Base-by-base conservation (phyloP, 2,329 filamentous ascomycete genomes). In the Trichoderma endophyticum region DNA sequence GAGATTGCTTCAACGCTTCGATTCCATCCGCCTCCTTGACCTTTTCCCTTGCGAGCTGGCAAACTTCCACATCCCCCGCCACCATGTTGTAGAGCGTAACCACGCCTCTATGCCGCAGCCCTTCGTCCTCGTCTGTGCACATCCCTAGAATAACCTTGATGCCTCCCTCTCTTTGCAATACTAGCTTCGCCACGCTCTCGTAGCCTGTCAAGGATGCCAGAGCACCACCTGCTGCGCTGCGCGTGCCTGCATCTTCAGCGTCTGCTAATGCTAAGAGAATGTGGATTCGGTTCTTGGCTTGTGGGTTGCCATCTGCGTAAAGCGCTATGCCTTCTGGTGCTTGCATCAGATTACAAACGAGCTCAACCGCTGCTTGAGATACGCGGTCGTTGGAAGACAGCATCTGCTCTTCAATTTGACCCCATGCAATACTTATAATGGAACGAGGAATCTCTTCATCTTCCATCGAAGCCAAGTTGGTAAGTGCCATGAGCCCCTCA, bases 291-390 rank as follows among this genome's bases (percentile, higher is more conserved):
- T 93, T 90, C 30, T 87, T 88, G 0, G 94, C 92, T 73, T 91
- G 88, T 30, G 87, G 86, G 4, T 87, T 89, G 12, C 86, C 87
- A 71, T 92, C 91, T 0, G 90, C 91, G 76, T 93, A 95, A 32
- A 92, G 86, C 1, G 87, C 85, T 3, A 93, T 86, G 21, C 91
- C 91, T 43, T 90, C 86, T 0, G 90, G 88, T 1, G 86, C 86
- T 71, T 92, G 90, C 79, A 93, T 92, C 18, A 99, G 86, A 78
- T 99, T 99, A 83, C 96, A 99, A 26, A 98, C 86, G 3, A 99
- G 86, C 80, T 99, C 95, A 30, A 93, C 93, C 0, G 93, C 89
- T 0, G 95, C 95, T 65, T 95, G 93, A 71, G 92, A 91, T 21
- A 99, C 88, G 74, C 92, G 87, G 1, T 85, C 82, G 79, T 97